Conservation (phyloP, 2,329 filamentous ascomycete species). For the Kalmusia sp. region DNA sequence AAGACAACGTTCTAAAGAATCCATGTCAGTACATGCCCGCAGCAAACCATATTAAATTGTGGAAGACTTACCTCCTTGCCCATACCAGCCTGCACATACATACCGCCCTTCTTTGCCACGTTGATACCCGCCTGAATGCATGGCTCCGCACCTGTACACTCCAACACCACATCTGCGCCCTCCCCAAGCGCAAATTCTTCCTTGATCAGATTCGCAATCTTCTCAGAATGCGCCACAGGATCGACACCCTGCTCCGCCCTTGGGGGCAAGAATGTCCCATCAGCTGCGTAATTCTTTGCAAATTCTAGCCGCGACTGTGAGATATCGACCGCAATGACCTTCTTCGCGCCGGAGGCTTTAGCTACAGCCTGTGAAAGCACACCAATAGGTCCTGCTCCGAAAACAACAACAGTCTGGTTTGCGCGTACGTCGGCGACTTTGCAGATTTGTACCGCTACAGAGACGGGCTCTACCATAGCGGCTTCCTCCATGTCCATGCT, state of each 20-base stretch:
- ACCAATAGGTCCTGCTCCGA: conserved; percentile 32
- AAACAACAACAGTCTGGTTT: conserved; percentile 23
- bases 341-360: conserved; percentile 26
- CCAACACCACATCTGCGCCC: conserved; percentile 30
- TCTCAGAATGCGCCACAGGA: conserved; percentile 16
- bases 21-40: not conserved
- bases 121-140: conserved; percentile 27
- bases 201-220: conserved; percentile 19
- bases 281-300: conserved; percentile 26
- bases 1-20: conserved; percentile 52
- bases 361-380: conserved; percentile 31
- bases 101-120: conserved; percentile 23
- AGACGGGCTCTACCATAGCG: conserved; percentile 34
- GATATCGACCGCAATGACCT: conserved; percentile 28
- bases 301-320: conserved; percentile 25
- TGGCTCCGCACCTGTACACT: conserved; percentile 28
- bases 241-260: conserved; percentile 9
- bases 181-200: conserved; percentile 21
- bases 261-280: conserved; percentile 18
- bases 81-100: conserved; percentile 32
- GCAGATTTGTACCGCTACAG: conserved; percentile 32
- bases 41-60: not conserved
- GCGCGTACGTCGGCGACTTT: conserved; percentile 21
- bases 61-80: conserved; percentile 25
- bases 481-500: conserved; percentile 31